These are phyloP conservation scores for Radiomyces spectabilis DNA, from an alignment of 192 early-diverging fungal genomes.

Conservation along the genomic window DNA sequence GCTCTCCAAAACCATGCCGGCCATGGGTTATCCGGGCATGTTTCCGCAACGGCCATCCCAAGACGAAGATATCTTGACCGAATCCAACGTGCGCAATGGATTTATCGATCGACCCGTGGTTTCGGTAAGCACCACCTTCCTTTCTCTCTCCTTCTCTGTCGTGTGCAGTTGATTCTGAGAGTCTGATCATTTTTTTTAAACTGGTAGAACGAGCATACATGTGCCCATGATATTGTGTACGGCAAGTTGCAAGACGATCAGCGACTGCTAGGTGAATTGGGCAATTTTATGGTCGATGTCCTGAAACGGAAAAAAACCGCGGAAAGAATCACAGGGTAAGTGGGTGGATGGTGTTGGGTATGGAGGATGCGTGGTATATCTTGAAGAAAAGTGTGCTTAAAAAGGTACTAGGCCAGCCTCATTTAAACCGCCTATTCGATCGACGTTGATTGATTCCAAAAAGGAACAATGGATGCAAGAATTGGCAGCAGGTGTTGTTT, in stretches of 20 bases:
- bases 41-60: conserved; percentile 42
- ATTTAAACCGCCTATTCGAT: conserved; percentile 39
- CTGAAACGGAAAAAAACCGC: conserved; percentile 25
- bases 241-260: conserved; percentile 40
- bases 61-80: conserved; percentile 44
- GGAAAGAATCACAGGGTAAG: conserved; percentile 21
- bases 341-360: no score
- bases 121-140: conserved; percentile 14
- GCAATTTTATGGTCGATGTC: conserved; percentile 39
- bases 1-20: conserved; percentile 28
- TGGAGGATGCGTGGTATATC: no score
- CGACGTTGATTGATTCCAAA: conserved; percentile 33
- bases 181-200: neutral
- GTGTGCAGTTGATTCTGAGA: no score
- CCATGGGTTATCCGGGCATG: conserved; percentile 46
- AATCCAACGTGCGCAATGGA: conserved; percentile 57
- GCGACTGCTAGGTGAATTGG: conserved; percentile 38
- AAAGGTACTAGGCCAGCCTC: conserved; percentile 26
- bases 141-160: neutral
- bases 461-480: conserved; percentile 50
- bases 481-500: conserved; percentile 29
- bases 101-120: conserved; percentile 45
- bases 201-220: conserved; percentile 40
- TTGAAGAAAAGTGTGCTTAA: no score
- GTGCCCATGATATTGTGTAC: conserved; percentile 43